These are phyloP conservation scores for Suillus hirtellus DNA, from an alignment of 768 basidiomycete genomes.

Conservation along the genomic window DNA sequence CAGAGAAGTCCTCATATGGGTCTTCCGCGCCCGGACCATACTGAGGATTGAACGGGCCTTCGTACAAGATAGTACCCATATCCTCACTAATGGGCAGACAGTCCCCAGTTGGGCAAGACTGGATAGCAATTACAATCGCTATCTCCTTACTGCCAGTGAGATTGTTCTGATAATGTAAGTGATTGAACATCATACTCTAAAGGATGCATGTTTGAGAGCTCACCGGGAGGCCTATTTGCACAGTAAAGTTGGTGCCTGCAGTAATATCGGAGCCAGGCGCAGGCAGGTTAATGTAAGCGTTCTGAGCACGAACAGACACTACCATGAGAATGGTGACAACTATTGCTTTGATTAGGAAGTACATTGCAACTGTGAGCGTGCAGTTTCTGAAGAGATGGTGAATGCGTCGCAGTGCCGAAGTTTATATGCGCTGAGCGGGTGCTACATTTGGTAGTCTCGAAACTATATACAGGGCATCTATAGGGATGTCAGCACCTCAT, in stretches of 20 bases:
- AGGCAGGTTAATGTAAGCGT: slow-evolving; percentile 8
- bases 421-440: not conserved
- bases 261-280: slow-evolving; percentile 31
- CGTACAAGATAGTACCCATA: slow-evolving; percentile 42
- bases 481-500: not conserved
- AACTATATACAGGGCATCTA: not conserved
- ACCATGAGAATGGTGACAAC: slow-evolving; percentile 4
- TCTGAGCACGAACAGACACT: slow-evolving; percentile 4
- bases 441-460: not conserved
- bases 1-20: slow-evolving; percentile 42
- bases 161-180: slow-evolving; percentile 26
- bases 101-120: slow-evolving; percentile 32
- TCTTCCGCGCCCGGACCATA: slow-evolving; percentile 24
- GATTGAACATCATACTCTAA: not conserved
- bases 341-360: not conserved
- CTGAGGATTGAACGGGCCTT: slow-evolving; percentile 40
- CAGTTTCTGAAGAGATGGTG: not conserved
- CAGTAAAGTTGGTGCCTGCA: slow-evolving; percentile 39
- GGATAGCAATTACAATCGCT: slow-evolving; percentile 39
- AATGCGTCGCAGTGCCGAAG: not conserved
- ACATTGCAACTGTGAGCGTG: not conserved
- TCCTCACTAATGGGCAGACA: slow-evolving; percentile 25
- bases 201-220: slow-evolving; percentile 17
- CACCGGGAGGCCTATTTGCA: slow-evolving; percentile 45
- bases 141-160: slow-evolving; percentile 39